Conservation (phyloP, 352 stramenopile species). For the Globisporangium emineosum region DNA sequence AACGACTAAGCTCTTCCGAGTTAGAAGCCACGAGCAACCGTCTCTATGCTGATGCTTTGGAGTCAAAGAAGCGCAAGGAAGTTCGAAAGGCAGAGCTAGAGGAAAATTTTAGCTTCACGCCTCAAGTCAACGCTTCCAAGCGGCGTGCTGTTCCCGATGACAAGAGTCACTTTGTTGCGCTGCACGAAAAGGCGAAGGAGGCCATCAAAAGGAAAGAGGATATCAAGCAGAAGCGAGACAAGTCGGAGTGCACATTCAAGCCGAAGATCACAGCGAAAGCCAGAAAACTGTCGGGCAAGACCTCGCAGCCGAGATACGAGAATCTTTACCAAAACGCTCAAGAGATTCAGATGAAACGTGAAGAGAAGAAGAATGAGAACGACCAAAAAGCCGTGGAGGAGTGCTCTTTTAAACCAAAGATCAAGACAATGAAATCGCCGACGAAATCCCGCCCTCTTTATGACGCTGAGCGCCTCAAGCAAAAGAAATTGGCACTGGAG, state of each 20-base stretch:
- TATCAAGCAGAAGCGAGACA: conserved; percentile 48
- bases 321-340: conserved; percentile 72
- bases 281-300: conserved; percentile 40
- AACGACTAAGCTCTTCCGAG: conserved; percentile 52
- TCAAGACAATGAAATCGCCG: conserved; percentile 57
- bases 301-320: conserved; percentile 50
- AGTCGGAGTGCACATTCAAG: conserved; percentile 58
- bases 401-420: conserved; percentile 80
- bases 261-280: conserved; percentile 65
- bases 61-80: conserved; percentile 56
- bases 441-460: conserved; percentile 60
- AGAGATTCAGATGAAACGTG: conserved; percentile 62
- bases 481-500: conserved; percentile 62
- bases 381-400: conserved; percentile 54
- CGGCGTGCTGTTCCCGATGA: conserved; percentile 34
- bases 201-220: conserved; percentile 49
- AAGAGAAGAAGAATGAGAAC: conserved; percentile 61
- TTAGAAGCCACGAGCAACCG: conserved; percentile 53
- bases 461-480: conserved; percentile 64
- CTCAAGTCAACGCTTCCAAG: conserved; percentile 56
- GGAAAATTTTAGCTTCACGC: conserved; percentile 54
- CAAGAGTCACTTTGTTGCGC: conserved; percentile 33
- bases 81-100: conserved; percentile 44
- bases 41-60: conserved; percentile 59
- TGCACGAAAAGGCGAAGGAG: conserved; percentile 62